Evolutionary conservation across 2,329 filamentous ascomycete genomes (phyloP), one percentile per base, ranked within the genome.

Genomic region (Metarhizium album): DNA sequence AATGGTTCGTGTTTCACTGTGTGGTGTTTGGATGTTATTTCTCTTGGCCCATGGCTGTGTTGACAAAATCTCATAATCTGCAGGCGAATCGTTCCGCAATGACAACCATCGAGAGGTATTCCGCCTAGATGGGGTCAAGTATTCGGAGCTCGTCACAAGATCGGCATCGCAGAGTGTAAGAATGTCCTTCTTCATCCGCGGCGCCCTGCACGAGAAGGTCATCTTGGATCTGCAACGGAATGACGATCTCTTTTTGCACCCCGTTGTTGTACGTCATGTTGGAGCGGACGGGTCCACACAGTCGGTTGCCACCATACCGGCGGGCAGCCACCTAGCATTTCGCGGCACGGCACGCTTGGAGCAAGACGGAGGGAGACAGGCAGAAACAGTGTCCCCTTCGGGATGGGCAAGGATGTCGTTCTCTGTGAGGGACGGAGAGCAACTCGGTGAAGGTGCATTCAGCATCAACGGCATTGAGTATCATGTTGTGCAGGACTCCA

Each of bases 361-460:
- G 37, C 29, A 23, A 23, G 18, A 45, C 2, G 29, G 27, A 2
- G 40, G 20, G 6, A 16, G 37, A 20, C 9, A 22, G 9, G 3
- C 22, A 14, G 40, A 43, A 22, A 43, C 40, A 24, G 0, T 11
- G 18, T 9, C n/a, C 4, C 33, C 8, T 18, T 16, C 47, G 18
- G 45, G 54, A 13, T 55, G 54, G 54, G 52, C 52, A 14, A 49
- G 54, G 16, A 42, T 57, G 20, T 43, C 54, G 11, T 13, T 54
- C 24, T 51, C 50, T 11, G 22, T 46, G 4, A 37, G 42, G 18
- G 31, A 49, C 13, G 52, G 49, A 6, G 42, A 42, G 16, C 50
- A 49, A 29, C 42, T 57, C 0, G 18, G 52, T 4, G 48, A 56
- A 24, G 55, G 55, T 2, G 55, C 55, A 4, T 57, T 56, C 23